Evolutionary conservation across 2,329 filamentous ascomycete genomes (phyloP).

Genomic region (Arthrocladium fulminans): DNA sequence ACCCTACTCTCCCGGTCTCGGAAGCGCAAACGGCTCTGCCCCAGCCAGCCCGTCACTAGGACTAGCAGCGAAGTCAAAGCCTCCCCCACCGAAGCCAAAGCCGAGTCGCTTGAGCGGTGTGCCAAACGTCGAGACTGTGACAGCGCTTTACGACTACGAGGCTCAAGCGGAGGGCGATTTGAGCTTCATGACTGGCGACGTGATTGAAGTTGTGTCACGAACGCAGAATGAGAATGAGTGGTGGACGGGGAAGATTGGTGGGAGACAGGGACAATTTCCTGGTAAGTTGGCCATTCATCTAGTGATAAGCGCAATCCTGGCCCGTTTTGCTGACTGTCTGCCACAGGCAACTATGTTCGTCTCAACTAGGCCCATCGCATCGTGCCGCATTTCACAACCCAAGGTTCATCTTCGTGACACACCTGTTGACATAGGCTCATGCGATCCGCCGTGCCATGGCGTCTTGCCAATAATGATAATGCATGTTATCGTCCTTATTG

Average conservation of each 20-base stretch:
- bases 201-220: constrained; percentile 76
- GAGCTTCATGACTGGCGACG: constrained; percentile 78
- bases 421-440: too few relatives aligned
- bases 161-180: constrained; percentile 91
- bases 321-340: not conserved
- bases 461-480: too few relatives aligned
- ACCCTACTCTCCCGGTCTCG: constrained; percentile 51
- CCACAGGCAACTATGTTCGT: constrained; percentile 32
- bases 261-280: constrained; percentile 84
- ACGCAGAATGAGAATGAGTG: constrained; percentile 94
- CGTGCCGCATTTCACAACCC: not conserved
- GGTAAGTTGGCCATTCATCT: constrained; percentile 49
- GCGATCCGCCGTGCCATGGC: too few relatives aligned
- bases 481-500: too few relatives aligned
- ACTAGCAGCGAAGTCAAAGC: constrained; percentile 48
- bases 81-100: constrained; percentile 71
- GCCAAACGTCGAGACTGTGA: constrained; percentile 66
- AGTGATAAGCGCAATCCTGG: not conserved
- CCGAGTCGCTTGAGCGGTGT: constrained; percentile 61
- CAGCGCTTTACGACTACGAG: constrained; percentile 90
- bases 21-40: constrained; percentile 32
- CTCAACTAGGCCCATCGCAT: constrained; percentile 22
- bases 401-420: not conserved
- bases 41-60: constrained; percentile 37
- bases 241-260: constrained; percentile 80